These are phyloP conservation scores for Melocanna baccifera DNA, from an alignment of 176 grass and related monocot genomes.

Conservation along the genomic window DNA sequence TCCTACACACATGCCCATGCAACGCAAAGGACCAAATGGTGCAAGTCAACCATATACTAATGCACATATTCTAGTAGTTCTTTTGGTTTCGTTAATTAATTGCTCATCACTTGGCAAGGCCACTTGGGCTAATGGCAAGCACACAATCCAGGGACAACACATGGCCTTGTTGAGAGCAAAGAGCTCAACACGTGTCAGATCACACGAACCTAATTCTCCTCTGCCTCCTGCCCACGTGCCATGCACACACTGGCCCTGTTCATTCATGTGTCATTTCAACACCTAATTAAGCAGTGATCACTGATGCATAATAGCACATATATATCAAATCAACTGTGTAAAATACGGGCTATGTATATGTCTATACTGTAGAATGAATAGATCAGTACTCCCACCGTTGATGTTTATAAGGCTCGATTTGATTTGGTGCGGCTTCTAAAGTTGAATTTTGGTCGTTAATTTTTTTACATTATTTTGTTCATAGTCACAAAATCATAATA, in stretches of 20 bases:
- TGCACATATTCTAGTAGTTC: background rate
- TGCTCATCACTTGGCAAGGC: background rate
- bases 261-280: background rate
- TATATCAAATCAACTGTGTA: background rate
- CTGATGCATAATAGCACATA: background rate
- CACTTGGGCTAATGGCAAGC: slow-evolving; percentile 6
- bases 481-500: no score
- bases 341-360: background rate
- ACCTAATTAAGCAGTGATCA: background rate
- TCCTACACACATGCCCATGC: background rate
- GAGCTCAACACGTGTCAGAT: slow-evolving; percentile 38
- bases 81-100: background rate
- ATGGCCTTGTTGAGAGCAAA: slow-evolving; percentile 32
- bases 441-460: no score
- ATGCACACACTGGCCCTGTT: background rate
- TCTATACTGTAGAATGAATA: background rate
- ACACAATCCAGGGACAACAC: background rate
- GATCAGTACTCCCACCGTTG: background rate
- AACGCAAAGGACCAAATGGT: background rate
- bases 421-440: no score
- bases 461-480: no score
- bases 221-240: slow-evolving; percentile 48
- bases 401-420: no score
- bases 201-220: slow-evolving; percentile 57
- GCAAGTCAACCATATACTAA: slow-evolving; percentile 12